Conservation (phyloP, 768 basidiomycete genomes). For the Hortiboletus campestris region DNA sequence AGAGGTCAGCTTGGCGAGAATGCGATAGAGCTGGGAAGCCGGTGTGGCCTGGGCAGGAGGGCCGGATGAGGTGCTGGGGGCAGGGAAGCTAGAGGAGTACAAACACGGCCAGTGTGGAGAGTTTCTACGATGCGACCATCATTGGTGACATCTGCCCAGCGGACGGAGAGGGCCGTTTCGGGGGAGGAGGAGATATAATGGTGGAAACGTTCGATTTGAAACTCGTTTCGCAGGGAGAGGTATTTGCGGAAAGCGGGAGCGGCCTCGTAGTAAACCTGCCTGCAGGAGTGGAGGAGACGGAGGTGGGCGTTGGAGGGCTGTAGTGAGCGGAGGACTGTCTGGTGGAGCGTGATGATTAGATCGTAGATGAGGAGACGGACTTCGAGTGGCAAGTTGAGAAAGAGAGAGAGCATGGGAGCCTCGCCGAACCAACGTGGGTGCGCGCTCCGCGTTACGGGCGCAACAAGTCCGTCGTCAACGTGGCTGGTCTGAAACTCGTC, state of each 20-base stretch:
- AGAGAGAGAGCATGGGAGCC: slow-evolving; percentile 7
- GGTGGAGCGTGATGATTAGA: too few relatives aligned
- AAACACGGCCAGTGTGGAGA: slow-evolving; percentile 18
- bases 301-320: slow-evolving; percentile 22
- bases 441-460: slow-evolving; percentile 33
- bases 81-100: slow-evolving; percentile 9
- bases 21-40: slow-evolving; percentile 32
- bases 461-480: slow-evolving; percentile 21
- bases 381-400: slow-evolving; percentile 28
- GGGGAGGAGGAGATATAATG: slow-evolving; percentile 20
- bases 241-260: slow-evolving; percentile 28
- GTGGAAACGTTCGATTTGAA: slow-evolving; percentile 31
- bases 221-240: slow-evolving; percentile 39
- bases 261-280: slow-evolving; percentile 33
- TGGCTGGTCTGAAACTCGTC: slow-evolving; percentile 28
- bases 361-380: too few relatives aligned
- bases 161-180: slow-evolving; percentile 18
- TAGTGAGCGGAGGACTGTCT: too few relatives aligned
- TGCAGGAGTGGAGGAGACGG: slow-evolving; percentile 5
- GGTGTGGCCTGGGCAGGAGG: slow-evolving; percentile 17
- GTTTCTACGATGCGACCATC: slow-evolving; percentile 6
- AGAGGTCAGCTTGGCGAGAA: slow-evolving; percentile 21
- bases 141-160: slow-evolving; percentile 22
- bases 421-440: slow-evolving; percentile 30
- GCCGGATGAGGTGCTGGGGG: slow-evolving; percentile 2